These are phyloP conservation scores for Hymenoscyphus scutula DNA, from an alignment of 2,329 filamentous ascomycete species.

Conservation along the genomic window DNA sequence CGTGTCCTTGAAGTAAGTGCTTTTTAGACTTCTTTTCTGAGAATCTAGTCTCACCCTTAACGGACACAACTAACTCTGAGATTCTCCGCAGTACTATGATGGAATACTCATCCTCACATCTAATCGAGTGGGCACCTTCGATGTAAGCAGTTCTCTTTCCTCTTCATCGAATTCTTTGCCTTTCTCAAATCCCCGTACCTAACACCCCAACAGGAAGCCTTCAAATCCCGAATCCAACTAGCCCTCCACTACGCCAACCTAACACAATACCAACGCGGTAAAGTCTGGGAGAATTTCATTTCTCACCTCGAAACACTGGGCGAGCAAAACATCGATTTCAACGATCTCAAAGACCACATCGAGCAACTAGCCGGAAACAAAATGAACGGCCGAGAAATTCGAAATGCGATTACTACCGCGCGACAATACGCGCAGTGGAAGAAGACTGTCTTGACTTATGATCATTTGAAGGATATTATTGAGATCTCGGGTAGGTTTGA, in stretches of 20 bases:
- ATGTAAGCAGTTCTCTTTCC: conserved; percentile 19
- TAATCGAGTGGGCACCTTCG: conserved; percentile 39
- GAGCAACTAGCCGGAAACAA: background rate
- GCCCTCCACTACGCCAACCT: background rate
- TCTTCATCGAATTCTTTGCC: background rate
- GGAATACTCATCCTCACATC: conserved; percentile 43
- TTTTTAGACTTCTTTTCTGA: background rate
- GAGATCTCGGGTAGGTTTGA: background rate
- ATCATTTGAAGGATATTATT: background rate
- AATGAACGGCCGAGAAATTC: background rate
- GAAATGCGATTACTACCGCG: background rate
- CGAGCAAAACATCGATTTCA: background rate
- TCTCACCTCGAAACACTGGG: background rate
- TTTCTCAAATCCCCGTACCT: background rate
- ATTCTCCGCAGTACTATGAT: conserved; percentile 32
- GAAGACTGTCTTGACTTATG: background rate
- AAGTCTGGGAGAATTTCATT: background rate
- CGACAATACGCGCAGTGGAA: background rate
- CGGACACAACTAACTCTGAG: background rate
- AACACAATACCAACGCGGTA: background rate
- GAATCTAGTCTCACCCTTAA: background rate
- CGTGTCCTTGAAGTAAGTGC: background rate
- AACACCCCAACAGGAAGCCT: background rate
- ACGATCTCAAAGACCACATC: background rate
- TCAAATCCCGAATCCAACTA: background rate